phyloP scores from a whole-genome alignment of 768 basidiomycete species.

The Ramaria rubella region DNA sequence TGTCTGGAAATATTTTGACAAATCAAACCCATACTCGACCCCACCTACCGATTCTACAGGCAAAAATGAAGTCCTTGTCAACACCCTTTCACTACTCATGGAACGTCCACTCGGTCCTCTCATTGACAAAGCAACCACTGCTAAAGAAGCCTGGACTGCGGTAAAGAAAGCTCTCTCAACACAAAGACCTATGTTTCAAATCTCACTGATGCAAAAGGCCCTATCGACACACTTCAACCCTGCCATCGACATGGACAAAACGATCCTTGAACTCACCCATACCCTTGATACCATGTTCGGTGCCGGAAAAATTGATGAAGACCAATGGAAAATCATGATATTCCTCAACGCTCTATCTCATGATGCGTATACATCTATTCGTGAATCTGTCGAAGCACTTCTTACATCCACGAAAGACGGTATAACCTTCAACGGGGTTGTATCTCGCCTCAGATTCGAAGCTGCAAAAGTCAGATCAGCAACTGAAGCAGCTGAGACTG shows the following conservation, averaged over 20 bases:
- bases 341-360: background rate
- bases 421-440: background rate
- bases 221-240: background rate
- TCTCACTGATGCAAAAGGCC: background rate
- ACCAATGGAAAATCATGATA: background rate
- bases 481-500: background rate
- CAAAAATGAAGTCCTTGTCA: background rate
- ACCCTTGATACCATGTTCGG: background rate
- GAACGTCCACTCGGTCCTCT: background rate
- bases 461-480: background rate
- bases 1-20: background rate
- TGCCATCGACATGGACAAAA: background rate
- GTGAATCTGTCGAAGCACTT: background rate
- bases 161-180: background rate
- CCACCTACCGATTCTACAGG: background rate
- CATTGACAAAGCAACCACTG: background rate
- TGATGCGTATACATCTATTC: background rate
- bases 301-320: background rate
- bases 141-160: background rate
- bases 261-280: background rate
- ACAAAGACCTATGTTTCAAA: background rate
- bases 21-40: background rate
- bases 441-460: background rate
- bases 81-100: background rate
- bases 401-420: background rate